Evolutionary conservation across 1,139 yeast species (phyloP), one percentile per base, ranked within the genome.

Genomic region (Scheffersomyces lignicola): DNA sequence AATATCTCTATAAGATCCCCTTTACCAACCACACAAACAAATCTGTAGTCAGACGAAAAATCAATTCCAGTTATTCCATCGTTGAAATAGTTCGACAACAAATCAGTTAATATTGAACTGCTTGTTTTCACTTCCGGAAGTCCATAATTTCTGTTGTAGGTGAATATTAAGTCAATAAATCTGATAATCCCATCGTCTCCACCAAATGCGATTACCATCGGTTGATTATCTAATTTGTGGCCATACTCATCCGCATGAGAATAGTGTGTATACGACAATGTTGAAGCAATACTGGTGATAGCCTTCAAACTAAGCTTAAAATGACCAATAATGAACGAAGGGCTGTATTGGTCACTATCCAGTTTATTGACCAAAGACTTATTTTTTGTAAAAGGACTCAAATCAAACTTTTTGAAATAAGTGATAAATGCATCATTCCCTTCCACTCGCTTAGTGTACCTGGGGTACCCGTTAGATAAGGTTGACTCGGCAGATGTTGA

Each of bases 171-270:
- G 51, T 83, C 84, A 29, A 85, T 58, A 18, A 84, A 50, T 32
- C 84, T 61, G 11, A 82, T 62, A 43, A 75, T 73, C 1, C 92
- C 95, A 52, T 83, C 90, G 44, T 78, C 83, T 5, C 80, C 65
- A 0, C 84, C 78, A 26, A 83, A 54, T 0, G 83, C 79, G 6
- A 65, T 42, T 15, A 73, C 46, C 45, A 80, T 76, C 14, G 86
- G 84, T 21, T 43, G 48, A 7, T 34, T 14, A 14, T 46, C 47
- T 5, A 33, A 15, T 2, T 32, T 24, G 21, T 40, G 40, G 10
- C 21, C 24, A 8, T 37, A 25, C 16, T 38, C 33, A 22, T 36
- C 32, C 9, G 24, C 37, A 8, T 36, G 13, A 7, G 35, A 9
- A 4, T 27, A 29, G 3, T 25, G 12, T 10, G 35, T 35, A 21